Conservation (phyloP, 2,329 filamentous ascomycete genomes). For the Huntiella omanensis region DNA sequence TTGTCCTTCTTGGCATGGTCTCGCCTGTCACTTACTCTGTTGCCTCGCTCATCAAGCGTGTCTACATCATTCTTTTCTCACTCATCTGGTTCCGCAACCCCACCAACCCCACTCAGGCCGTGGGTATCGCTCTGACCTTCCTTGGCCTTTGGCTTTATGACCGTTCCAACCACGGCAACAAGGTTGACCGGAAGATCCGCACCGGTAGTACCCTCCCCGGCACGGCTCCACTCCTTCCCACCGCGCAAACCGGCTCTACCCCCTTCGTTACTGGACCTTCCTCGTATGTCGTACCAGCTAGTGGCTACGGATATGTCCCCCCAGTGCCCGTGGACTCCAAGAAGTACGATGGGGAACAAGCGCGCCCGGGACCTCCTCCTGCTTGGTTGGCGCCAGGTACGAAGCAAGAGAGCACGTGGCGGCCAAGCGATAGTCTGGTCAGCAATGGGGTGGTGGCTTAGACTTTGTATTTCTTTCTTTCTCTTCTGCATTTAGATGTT, state of each 20-base stretch:
- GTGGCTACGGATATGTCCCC: constrained; percentile 4
- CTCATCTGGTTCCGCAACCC: constrained; percentile 91
- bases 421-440: constrained; percentile 17
- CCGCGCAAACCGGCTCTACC: constrained; percentile 17
- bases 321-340: constrained; percentile 1
- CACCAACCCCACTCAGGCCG: constrained; percentile 64
- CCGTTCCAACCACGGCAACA: constrained; percentile 70
- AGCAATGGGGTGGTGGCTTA: constrained; percentile 11
- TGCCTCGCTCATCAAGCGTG: constrained; percentile 86
- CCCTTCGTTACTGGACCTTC: not conserved
- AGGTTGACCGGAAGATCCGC: constrained; percentile 66
- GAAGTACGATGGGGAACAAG: constrained; percentile 3
- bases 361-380: constrained; percentile 1
- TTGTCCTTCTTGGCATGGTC: constrained; percentile 77
- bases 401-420: constrained; percentile 74
- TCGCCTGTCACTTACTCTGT: constrained; percentile 96
- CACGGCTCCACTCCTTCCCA: constrained; percentile 42
- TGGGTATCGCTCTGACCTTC: constrained; percentile 78
- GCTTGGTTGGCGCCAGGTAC: constrained; percentile 64
- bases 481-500: constrained; percentile 19
- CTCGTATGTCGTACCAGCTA: not conserved
- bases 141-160: constrained; percentile 90
- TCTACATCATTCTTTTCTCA: constrained; percentile 88
- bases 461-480: constrained; percentile 14
- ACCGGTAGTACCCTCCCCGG: constrained; percentile 29